Evolutionary conservation across 2,329 filamentous ascomycete species (phyloP), one percentile per base, ranked within the genome.

Genomic region (Ophiostoma sp.): DNA sequence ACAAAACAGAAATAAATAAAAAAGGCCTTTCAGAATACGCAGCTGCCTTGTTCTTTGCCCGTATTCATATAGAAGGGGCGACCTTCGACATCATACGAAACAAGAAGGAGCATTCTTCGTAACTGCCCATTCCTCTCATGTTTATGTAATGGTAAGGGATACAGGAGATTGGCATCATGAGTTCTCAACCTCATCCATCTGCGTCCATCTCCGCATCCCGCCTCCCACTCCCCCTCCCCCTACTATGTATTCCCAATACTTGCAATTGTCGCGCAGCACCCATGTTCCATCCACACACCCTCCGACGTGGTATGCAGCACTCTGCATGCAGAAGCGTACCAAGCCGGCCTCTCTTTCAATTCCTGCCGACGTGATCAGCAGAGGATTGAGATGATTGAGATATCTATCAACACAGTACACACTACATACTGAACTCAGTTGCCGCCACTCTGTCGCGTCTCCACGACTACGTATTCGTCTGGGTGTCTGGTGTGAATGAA

Each of bases 211-310:
- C 52, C 23, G 57, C 57, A 10, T 62, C 52, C 52, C 23, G 52
- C 52, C 52, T 57, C 52, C 52, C 52, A 27, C 52, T 27, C 44
- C 8, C 23, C 6, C 52, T 60, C 13, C 57, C 57, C 27, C 17
- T 66, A 20, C 36, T n/a, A n/a, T n/a, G n/a, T n/a, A n/a, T n/a
- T 39, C 66, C 13, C 69, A 31, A 68, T 66, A 69, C 48, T 27
- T 62, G 62, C 3, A 62, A 23, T 41, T 52, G 31, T 48, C 27
- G 41, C 70, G 31, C 52, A 62, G 48, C 52, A 62, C n/a, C 67
- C 11, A 17, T 35, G 67, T 69, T 69, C 62, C 70, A 69, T 69
- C 62, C 70, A 67, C 36, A 71, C 70, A 68, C 69, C 67, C 44
- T 65, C 62, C 17, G 31, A 31, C 39, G 35, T 15, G 11, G 57